Evolutionary conservation across 2,329 filamentous ascomycete species (phyloP).

Genomic region (Fusarium kyushuense): DNA sequence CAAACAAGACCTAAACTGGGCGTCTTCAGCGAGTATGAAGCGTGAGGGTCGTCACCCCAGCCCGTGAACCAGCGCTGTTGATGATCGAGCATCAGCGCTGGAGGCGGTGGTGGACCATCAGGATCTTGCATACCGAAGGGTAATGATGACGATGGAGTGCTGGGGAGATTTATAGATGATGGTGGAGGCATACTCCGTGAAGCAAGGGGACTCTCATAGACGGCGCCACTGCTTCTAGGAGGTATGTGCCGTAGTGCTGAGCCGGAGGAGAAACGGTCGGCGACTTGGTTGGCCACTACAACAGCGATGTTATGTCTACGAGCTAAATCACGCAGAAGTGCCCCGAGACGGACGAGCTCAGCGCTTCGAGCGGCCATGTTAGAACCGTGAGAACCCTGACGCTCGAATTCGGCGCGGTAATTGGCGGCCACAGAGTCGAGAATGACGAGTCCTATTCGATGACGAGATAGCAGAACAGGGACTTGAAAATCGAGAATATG

Average conservation of each 20-base stretch:
- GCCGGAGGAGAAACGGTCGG: conserved; percentile 77
- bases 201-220: conserved; percentile 64
- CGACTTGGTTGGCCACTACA: conserved; percentile 95
- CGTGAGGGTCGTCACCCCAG: conserved; percentile 80
- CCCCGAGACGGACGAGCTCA: conserved; percentile 82
- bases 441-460: conserved; percentile 83
- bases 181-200: conserved; percentile 56
- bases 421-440: conserved; percentile 96
- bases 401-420: conserved; percentile 90
- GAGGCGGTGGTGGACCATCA: conserved; percentile 53
- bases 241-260: conserved; percentile 37
- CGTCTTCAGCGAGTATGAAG: conserved; percentile 73
- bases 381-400: conserved; percentile 59
- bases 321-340: conserved; percentile 81
- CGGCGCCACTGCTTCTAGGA: conserved; percentile 41
- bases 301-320: conserved; percentile 80
- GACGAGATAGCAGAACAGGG: conserved; percentile 81
- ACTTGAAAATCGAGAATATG: conserved; percentile 95
- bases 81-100: conserved; percentile 80
- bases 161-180: conserved; percentile 49
- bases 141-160: conserved; percentile 57
- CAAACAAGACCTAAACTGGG: conserved; percentile 89
- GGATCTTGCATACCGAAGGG: conserved; percentile 50
- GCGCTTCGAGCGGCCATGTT: conserved; percentile 81
- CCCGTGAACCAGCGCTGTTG: conserved; percentile 96